Evolutionary conservation across 164 flowering plant species (phyloP).

Genomic region (Magnolia sinica): DNA sequence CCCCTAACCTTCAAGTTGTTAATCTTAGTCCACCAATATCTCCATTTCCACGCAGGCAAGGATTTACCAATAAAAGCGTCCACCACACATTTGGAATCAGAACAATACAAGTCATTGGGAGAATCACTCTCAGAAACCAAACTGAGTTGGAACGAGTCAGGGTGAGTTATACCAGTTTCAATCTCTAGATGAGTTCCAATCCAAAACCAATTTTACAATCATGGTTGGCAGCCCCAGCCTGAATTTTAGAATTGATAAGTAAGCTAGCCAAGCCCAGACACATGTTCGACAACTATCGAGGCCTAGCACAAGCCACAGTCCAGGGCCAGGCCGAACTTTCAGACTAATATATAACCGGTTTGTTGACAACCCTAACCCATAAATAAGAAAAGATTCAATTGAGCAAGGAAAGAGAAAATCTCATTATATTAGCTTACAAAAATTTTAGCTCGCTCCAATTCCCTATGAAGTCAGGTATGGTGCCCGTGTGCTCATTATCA

Average conservation of each 20-base stretch:
- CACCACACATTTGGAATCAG: too few species aligned
- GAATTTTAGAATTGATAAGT: not conserved
- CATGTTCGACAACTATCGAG: not conserved
- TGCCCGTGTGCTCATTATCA: slow-evolving; percentile 54
- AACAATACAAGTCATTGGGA: too few species aligned
- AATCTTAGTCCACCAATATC: too few species aligned
- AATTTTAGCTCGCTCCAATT: slow-evolving; percentile 43
- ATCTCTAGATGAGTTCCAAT: too few species aligned
- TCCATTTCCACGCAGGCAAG: too few species aligned
- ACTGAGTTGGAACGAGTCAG: too few species aligned
- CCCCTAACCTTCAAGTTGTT: too few species aligned
- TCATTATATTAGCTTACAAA: slow-evolving; percentile 26
- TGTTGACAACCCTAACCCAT: not conserved
- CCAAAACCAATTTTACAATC: too few species aligned
- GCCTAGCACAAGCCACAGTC: not conserved
- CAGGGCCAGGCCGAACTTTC: not conserved
- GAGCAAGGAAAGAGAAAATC: not conserved
- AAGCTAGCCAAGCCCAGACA: not conserved
- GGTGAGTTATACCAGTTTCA: too few species aligned
- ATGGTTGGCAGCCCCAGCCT: too few species aligned
- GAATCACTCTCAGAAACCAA: too few species aligned
- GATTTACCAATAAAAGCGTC: too few species aligned
- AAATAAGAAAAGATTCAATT: not conserved
- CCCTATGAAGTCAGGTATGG: slow-evolving; percentile 53
- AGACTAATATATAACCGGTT: not conserved